Base-by-base conservation (phyloP, 192 early-diverging fungal species). In the Entrophospora sp. region DNA sequence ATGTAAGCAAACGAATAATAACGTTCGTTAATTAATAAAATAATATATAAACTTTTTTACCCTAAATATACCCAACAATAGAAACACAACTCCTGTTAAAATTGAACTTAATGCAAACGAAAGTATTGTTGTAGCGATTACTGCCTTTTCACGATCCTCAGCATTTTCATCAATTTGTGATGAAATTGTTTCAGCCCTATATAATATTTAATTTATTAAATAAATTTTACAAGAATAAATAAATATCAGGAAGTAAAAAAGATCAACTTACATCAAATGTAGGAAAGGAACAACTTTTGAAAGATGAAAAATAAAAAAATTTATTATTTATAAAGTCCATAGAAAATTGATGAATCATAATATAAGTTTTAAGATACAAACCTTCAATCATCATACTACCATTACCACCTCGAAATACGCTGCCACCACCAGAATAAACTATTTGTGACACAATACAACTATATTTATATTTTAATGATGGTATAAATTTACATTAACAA, bases 91-190 rank as follows among this genome's bases (percentile, higher is more conserved):
- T 4, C 95, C 96, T 0, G 95, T 99, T 71, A 97, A 67, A 27
- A 99, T 31, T 0, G 94, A 90, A 73, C 91, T 93, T 45, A 89
- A 38, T 0, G 91, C 87, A 73, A 93, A 96, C 0, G 93, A 87
- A 0, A 87, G 78, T 77, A 99, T 89, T 12, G 94, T 88, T 0
- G 96, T 97, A 0, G 96, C 89, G 16, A 97, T 68, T 24, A 97
- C 82, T 13, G 82, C 72, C 32, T 90, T 77, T 22, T 85, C 78
- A 31, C 79, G 81, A 27, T 68, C 79, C 4, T 80, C 82, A 53
- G 93, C 82, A 32, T 70, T 61, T 16, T 46, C 16, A 43, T 93
- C 82, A 30, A 66, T 61, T 20, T 42, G 67, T 5, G 87, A 76
- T n/a, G n/a, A n/a, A 55, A 96, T 84, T 4, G 76, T 83, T 27